Conservation (phyloP, 1,284 basidiomycete species). For the Rhodotorula sp. region DNA sequence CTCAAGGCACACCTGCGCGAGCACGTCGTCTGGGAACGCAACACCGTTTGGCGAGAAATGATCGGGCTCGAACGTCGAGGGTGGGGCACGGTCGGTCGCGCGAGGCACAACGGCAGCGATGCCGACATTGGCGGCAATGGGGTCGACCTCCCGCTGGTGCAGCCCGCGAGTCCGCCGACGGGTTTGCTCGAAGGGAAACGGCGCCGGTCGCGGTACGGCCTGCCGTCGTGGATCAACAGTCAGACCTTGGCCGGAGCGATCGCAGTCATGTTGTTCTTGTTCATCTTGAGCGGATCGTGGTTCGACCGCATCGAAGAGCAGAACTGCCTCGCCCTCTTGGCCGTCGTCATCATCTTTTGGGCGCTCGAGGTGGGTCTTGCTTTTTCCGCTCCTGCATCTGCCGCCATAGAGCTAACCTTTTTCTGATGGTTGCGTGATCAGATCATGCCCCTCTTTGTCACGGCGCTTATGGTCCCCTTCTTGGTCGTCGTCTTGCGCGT, state of each 20-base stretch:
- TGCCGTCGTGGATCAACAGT: slow-evolving; percentile 59
- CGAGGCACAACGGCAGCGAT: slow-evolving; percentile 43
- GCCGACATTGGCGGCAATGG: slow-evolving; percentile 50
- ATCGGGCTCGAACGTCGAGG: slow-evolving; percentile 61
- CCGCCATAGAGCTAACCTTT: not conserved
- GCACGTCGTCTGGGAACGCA: slow-evolving; percentile 84
- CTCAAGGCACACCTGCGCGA: slow-evolving; percentile 87
- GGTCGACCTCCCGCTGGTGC: slow-evolving; percentile 53
- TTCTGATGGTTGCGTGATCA: slow-evolving; percentile 45
- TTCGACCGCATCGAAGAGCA: slow-evolving; percentile 75
- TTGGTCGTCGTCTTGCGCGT: slow-evolving; percentile 84
- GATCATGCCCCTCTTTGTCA: slow-evolving; percentile 96
- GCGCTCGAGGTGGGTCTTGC: slow-evolving; percentile 76
- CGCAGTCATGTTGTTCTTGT: slow-evolving; percentile 61
- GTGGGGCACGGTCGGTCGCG: slow-evolving; percentile 52
- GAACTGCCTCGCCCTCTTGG: slow-evolving; percentile 84
- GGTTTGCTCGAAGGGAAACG: slow-evolving; percentile 43
- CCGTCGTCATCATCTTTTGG: slow-evolving; percentile 93
- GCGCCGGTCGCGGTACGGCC: not conserved
- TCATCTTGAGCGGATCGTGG: slow-evolving; percentile 62
- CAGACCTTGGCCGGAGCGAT: slow-evolving; percentile 63
- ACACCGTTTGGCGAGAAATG: slow-evolving; percentile 98
- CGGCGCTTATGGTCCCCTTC: slow-evolving; percentile 84
- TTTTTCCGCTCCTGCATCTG: not conserved
- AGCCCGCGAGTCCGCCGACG: slow-evolving; percentile 45